Evolutionary conservation across 1,284 basidiomycete genomes (phyloP), one percentile per base, ranked within the genome.

Genomic region (Phellopilus nigrolimitatus): DNA sequence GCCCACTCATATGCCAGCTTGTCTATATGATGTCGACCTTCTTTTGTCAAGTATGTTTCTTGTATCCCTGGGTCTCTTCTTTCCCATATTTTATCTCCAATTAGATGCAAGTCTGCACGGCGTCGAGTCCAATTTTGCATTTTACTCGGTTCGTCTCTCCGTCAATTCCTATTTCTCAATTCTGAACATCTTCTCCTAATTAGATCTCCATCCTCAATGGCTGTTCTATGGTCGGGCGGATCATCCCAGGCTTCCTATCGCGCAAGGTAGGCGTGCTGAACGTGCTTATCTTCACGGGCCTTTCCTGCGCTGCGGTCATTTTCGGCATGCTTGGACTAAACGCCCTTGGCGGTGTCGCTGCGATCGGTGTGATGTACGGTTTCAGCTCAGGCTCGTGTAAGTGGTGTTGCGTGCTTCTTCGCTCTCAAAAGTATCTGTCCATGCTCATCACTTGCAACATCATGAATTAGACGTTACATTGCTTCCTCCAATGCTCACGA

Each of bases 361-460:
- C 67, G n/a, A 75, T 79, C 41, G 70, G 71, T 4, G 54, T 73
- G 30, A 57, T 80, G 10, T 80, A 71, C 50, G 76, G 78, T 0
- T 65, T 77, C 47, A 77, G 78, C 56, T 72, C 69, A 7, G 78
- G 76, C 3, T 67, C 70, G 60, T 65, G 73, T 73, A 56, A 56
- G 68, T 62, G 24, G n/a, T n/a, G n/a, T n/a, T 8, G 9, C 17
- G 10, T 30, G 43, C 39, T 36, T 12, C 9, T 54, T 19, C 44
- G 47, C 49, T 36, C n/a, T n/a, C n/a, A n/a, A n/a, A n/a, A n/a
- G n/a, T 22, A 46, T 19, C 47, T 25, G 40, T 25, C 9, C 37
- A 31, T 34, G 42, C 19, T 4, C 25, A 25, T 13, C 19, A 28
- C n/a, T 25, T 9, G 19, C 43, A 13, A 46, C 22, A 13, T 17